Percentiles rank a stretch among this genome's conserved stretches.
Evolutionary conservation across 768 basidiomycete genomes (phyloP).

Genomic region (Lactarius psammicola): DNA sequence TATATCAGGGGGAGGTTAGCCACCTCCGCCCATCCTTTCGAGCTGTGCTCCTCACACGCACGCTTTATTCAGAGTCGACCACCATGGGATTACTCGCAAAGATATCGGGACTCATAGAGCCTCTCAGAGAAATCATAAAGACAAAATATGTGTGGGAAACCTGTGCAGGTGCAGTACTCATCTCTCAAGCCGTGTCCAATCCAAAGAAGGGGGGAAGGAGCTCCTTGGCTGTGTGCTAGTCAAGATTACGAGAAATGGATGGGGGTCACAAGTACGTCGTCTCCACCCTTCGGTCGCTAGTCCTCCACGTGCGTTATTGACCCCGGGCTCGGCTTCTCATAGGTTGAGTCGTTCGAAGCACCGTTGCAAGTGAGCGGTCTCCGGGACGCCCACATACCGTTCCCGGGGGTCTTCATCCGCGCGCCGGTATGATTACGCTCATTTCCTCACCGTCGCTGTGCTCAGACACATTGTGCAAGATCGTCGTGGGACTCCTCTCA

Average conservation of each 20-base stretch:
- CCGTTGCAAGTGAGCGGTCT: conserved; percentile 65
- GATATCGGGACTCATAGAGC: conserved; percentile 75
- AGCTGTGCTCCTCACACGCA: background rate
- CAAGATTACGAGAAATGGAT: conserved; percentile 83
- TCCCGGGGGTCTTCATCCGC: conserved; percentile 89
- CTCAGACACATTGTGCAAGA: conserved; percentile 42
- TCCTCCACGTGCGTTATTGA: conserved; percentile 19
- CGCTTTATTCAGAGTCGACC: conserved; percentile 71
- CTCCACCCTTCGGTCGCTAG: background rate
- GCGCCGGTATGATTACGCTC: conserved; percentile 61
- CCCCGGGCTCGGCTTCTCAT: conserved; percentile 2
- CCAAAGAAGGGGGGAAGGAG: conserved; percentile 85
- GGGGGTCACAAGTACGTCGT: conserved; percentile 78
- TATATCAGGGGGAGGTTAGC: conserved; percentile 84
- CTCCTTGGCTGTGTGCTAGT: conserved; percentile 78
- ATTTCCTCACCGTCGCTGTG: background rate
- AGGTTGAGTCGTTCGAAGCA: conserved; percentile 92
- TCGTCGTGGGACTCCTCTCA: conserved; percentile 54
- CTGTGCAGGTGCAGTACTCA: conserved; percentile 91
- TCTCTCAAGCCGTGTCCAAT: conserved; percentile 70
- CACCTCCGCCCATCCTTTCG: background rate
- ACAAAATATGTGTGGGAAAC: conserved; percentile 89
- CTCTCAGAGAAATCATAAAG: conserved; percentile 69
- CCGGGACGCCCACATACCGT: conserved; percentile 56
- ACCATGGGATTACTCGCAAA: conserved; percentile 80